Conservation (phyloP, 345 rosid genomes). For the Arabis hirsuta region DNA sequence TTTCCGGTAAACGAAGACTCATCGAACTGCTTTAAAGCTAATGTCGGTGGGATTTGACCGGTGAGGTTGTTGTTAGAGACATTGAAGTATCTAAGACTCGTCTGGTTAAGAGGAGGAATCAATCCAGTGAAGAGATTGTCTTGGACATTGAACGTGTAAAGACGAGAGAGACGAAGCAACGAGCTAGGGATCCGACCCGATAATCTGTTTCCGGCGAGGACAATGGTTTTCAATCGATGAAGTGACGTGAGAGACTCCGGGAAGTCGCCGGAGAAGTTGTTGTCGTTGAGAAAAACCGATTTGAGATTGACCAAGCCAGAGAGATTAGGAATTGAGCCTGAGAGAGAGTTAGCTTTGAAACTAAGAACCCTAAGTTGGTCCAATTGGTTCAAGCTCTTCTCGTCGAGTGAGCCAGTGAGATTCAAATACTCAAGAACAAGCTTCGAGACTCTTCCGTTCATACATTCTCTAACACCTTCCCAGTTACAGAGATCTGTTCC, state of each 20-base stretch:
- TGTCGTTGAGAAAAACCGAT: slow-evolving; percentile 66
- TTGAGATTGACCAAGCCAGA: slow-evolving; percentile 80
- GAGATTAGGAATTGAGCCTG: slow-evolving; percentile 73
- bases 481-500: slow-evolving; percentile 66
- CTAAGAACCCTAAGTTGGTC: slow-evolving; percentile 92
- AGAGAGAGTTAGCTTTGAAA: slow-evolving; percentile 79
- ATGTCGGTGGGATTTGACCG: slow-evolving; percentile 73
- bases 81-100: slow-evolving; percentile 78
- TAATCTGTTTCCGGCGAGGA: slow-evolving; percentile 59
- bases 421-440: slow-evolving; percentile 76
- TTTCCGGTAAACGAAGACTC: slow-evolving; percentile 65
- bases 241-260: slow-evolving; percentile 66
- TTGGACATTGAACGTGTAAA: slow-evolving; percentile 64
- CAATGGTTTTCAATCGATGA: slow-evolving; percentile 75
- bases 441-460: slow-evolving; percentile 76
- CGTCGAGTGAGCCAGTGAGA: slow-evolving; percentile 65
- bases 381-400: slow-evolving; percentile 55
- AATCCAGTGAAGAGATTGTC: slow-evolving; percentile 65
- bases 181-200: slow-evolving; percentile 73
- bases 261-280: slow-evolving; percentile 76
- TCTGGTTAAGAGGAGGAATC: slow-evolving; percentile 81
- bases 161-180: slow-evolving; percentile 58
- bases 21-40: slow-evolving; percentile 71
- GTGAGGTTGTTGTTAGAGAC: slow-evolving; percentile 76
- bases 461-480: slow-evolving; percentile 78